Conservation (phyloP, 2,329 filamentous ascomycete genomes). For the Amauroascus niger region DNA sequence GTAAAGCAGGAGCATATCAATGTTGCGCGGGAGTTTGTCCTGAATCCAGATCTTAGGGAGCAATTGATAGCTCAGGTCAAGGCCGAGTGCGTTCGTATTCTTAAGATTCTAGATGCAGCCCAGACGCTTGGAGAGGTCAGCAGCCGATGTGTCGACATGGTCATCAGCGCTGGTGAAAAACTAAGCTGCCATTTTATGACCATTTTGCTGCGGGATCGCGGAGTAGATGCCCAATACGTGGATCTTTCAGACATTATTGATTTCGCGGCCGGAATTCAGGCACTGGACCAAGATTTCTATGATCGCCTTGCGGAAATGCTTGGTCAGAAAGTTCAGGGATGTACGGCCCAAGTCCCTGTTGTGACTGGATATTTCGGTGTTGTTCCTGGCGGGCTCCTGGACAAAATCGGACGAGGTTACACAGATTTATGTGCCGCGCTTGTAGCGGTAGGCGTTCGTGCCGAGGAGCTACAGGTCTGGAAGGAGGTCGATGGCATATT, state of each 20-base stretch:
- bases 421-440: slow-evolving; percentile 92
- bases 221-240: slow-evolving; percentile 78
- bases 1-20: slow-evolving; percentile 74
- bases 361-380: slow-evolving; percentile 92
- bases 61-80: slow-evolving; percentile 58
- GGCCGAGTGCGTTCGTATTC: slow-evolving; percentile 67
- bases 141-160: slow-evolving; percentile 68
- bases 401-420: slow-evolving; percentile 88
- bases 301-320: slow-evolving; percentile 53
- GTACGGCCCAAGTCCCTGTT: slow-evolving; percentile 60
- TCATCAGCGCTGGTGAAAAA: slow-evolving; percentile 93
- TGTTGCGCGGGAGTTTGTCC: slow-evolving; percentile 57
- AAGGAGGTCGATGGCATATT: slow-evolving; percentile 98
- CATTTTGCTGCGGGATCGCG: slow-evolving; percentile 66
- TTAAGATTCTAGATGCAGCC: slow-evolving; percentile 60
- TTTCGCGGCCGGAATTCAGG: slow-evolving; percentile 45
- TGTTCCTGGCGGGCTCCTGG: slow-evolving; percentile 80
- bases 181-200: slow-evolving; percentile 89
- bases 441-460: slow-evolving; percentile 77
- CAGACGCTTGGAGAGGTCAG: slow-evolving; percentile 60
- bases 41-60: slow-evolving; percentile 47
- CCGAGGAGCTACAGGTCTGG: slow-evolving; percentile 90
- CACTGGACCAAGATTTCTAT: slow-evolving; percentile 61
- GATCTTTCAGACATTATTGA: slow-evolving; percentile 77
- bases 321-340: slow-evolving; percentile 54